These are phyloP conservation scores for Spatholobus suberectus DNA, from an alignment of 306 rosid species.

Conservation along the genomic window DNA sequence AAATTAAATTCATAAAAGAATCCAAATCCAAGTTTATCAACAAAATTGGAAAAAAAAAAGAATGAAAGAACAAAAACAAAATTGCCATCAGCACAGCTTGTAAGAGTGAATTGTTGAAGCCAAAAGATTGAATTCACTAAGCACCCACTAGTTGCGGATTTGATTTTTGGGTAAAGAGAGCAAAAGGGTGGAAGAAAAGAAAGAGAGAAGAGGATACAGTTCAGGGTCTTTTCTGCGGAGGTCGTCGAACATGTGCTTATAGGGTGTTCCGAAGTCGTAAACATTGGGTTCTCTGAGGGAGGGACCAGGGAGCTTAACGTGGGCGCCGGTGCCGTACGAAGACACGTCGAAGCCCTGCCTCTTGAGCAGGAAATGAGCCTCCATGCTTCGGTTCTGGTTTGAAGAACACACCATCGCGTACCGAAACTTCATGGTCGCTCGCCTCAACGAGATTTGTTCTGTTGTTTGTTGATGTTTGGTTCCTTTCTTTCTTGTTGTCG, in stretches of 20 bases:
- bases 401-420: conserved; percentile 96
- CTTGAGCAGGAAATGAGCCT: conserved; percentile 86
- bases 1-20: not conserved
- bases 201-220: conserved; percentile 61
- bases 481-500: not conserved
- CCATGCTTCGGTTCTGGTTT: conserved; percentile 98
- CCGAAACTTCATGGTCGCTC: conserved; percentile 76
- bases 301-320: conserved; percentile 98
- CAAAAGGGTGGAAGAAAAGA: not conserved
- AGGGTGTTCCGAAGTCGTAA: conserved; percentile 95
- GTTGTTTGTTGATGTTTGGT: not conserved
- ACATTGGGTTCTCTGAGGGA: conserved; percentile 95
- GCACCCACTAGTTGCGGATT: not conserved
- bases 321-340: conserved; percentile 91
- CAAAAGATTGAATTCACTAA: too few species aligned
- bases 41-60: not conserved
- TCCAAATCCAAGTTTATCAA: not conserved
- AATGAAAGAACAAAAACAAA: not conserved
- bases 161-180: not conserved
- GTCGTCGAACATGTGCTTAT: conserved; percentile 86
- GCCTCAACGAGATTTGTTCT: not conserved
- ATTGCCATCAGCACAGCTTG: not conserved
- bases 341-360: conserved; percentile 84
- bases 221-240: conserved; percentile 92
- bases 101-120: not conserved